Percentiles rank a stretch among this genome's conserved stretches.
Conservation (phyloP, 2,329 filamentous ascomycete genomes). For the Hyphodiscus sp. region DNA sequence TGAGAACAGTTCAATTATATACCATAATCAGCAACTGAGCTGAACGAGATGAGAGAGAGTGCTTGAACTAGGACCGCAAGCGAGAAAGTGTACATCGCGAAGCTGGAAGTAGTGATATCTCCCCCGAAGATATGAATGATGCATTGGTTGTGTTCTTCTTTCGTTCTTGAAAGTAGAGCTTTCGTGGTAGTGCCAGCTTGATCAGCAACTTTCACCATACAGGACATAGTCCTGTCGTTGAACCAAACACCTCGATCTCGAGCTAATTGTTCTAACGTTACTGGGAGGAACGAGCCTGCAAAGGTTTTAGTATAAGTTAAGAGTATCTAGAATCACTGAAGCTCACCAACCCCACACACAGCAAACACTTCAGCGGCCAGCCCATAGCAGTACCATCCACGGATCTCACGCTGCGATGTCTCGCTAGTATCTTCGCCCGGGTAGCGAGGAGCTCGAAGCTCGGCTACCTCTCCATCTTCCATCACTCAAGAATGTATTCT, state of each 20-base stretch:
- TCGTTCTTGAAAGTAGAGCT: conserved; percentile 20
- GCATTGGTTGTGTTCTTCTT: conserved; percentile 42
- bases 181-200: conserved; percentile 7
- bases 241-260: conserved; percentile 82
- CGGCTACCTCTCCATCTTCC: conserved; percentile 16
- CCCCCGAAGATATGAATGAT: conserved; percentile 73
- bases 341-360: conserved; percentile 74
- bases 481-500: conserved; percentile 3
- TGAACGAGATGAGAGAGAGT: conserved; percentile 88
- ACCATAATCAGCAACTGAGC: conserved; percentile 89
- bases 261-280: conserved; percentile 85
- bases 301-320: background rate
- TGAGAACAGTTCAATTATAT: background rate
- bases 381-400: conserved; percentile 91
- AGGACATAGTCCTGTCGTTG: conserved; percentile 68
- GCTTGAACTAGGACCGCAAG: conserved; percentile 84
- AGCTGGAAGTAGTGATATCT: conserved; percentile 90
- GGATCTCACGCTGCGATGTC: conserved; percentile 78
- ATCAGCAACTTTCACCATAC: conserved; percentile 42
- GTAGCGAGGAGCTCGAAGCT: conserved; percentile 46
- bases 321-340: background rate
- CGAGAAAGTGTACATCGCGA: conserved; percentile 97
- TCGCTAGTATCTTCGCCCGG: conserved; percentile 76
- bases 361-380: conserved; percentile 96
- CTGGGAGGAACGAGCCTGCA: conserved; percentile 84